Evolutionary conservation across 305 asterid species (phyloP), one percentile per base, ranked within the genome.

Genomic region (Coffea humblotiana): DNA sequence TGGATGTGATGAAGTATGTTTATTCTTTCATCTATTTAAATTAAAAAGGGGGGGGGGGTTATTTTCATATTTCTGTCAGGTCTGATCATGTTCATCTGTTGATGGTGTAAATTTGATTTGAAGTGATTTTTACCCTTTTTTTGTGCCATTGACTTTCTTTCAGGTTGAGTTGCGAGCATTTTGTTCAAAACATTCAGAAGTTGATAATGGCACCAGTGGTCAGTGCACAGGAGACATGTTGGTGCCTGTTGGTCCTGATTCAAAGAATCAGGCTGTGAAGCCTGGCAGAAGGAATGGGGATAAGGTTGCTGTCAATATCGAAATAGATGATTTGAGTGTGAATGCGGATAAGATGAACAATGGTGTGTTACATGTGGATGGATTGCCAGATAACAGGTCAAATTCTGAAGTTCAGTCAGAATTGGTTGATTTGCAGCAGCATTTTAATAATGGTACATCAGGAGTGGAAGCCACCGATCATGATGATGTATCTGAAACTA

Each of bases 151-250:
- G 61, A 56, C n/a, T 71, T 11, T n/a, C 69, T 77, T 85, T 66
- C 88, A 96, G 99, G 97, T 96, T 72, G 98, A 94, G 86, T 83
- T 96, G 89, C 98, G 97, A 77, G 98, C 98, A 54, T 96, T 92
- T 87, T 96, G 99, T 89, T 88, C 90, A 51, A 96, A 94, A 81
- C 99, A 96, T 89, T 94, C 99, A 19, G 97, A 88, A 81, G 88
- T 85, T 81, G 90, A 87, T 81, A 78, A 76, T 77, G 88, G 80
- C 54, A 80, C 76, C 84, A 84, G 85, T 80, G 78, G 82, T 84
- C 91, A 87, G 77, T 89, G 88, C 74, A 76, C 82, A 72, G 89
- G 86, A 52, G 88, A 82, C 73, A 35, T 72, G 80, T 83, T 90
- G 21, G 79, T 77, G 72, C 79, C 93, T 64, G 90, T 88, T 82